These are phyloP conservation scores for Plasmodium berghei DNA, from an alignment of 169 alveolate species.

Conservation along the genomic window DNA sequence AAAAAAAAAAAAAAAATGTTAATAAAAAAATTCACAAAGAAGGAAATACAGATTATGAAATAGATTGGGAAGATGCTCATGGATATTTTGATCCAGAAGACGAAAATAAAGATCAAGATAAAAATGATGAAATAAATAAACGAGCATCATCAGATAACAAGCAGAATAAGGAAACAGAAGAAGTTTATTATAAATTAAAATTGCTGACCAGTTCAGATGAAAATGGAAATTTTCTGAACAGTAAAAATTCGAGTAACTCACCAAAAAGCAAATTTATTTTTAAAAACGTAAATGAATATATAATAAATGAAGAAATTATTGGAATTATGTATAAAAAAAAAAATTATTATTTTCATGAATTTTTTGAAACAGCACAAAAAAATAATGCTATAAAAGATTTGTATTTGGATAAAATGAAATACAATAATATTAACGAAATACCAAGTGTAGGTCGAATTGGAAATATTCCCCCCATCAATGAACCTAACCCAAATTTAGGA, in stretches of 20 bases:
- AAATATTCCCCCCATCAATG: not conserved
- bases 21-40: too few relatives aligned
- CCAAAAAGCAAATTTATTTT: constrained; percentile 34
- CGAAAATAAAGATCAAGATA: too few relatives aligned
- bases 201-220: constrained; percentile 53
- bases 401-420: constrained; percentile 10
- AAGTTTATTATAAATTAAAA: constrained; percentile 27
- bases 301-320: constrained; percentile 65
- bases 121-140: too few relatives aligned
- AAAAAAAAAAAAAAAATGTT: too few relatives aligned
- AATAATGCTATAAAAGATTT: constrained; percentile 43
- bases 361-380: constrained; percentile 46
- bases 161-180: not conserved
- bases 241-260: not conserved
- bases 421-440: not conserved
- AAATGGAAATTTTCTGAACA: not conserved
- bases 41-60: too few relatives aligned
- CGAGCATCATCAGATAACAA: too few relatives aligned
- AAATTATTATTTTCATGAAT: constrained; percentile 54
- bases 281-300: constrained; percentile 49
- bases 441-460: not conserved
- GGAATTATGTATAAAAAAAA: constrained; percentile 55
- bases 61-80: too few relatives aligned
- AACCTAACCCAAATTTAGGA: not conserved
- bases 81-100: too few relatives aligned